Base-by-base conservation (phyloP, 108 stramenopile genomes). In the Ochromonas danica region DNA sequence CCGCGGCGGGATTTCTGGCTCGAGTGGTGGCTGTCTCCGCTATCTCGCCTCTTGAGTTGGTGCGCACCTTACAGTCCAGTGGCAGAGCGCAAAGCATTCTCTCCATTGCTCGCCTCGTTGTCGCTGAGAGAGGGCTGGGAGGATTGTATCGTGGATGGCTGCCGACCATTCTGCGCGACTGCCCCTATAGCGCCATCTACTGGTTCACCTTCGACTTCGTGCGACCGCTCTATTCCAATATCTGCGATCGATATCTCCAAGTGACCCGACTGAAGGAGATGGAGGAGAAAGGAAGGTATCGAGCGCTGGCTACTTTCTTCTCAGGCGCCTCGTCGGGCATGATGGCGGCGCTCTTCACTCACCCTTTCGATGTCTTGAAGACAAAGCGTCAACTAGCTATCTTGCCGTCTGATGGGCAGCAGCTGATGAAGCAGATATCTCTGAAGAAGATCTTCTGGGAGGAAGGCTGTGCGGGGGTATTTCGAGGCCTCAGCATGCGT, bases 291-390 rank as follows among this genome's bases (percentile, higher is more conserved):
- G n/a, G n/a, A n/a, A n/a, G n/a, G n/a, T 57, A 17, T 57, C 22
- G 17, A 57, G 17, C 51, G 51, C 6, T 31, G 45, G 78, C 85
- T n/a, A 89, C 93, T 0, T 90, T 98, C 43, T 27, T 92, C 17
- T 87, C 89, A 77, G 95, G 97, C 0, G 86, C 91, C 25, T 78
- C 81, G 0, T 88, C 94, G 0, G 96, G 94, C 39, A 78, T 86
- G 22, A 71, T 96, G 43, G 95, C 97, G 2, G 93, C 95, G 17
- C 61, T 90, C 3, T 43, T 88, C 22, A 97, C 96, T 1, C 94
- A 94, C 2, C 97, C 97, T 3, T 90, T 96, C 43, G 97, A 98
- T 83, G 95, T 97, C 30, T 81, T 95, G 80, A 98, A 98, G 82
- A 97, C 97, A 10, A 75, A 93, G 63, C 84, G 67, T 39, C 96